Conservation (phyloP, 192 early-diverging fungal genomes). For the Rhizophagus sp. region DNA sequence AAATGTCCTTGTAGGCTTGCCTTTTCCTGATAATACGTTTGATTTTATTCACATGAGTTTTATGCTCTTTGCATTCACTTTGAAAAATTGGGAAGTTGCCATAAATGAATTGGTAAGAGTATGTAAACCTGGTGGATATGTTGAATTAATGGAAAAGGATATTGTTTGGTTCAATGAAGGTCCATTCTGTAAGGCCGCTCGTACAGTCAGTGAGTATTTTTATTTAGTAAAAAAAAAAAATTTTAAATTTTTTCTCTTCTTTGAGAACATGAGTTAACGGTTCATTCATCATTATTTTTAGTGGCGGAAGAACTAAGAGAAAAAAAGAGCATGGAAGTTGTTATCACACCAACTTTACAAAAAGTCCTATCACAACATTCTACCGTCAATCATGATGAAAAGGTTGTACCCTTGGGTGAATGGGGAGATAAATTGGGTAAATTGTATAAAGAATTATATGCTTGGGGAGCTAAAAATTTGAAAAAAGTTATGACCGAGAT, state of each 20-base stretch:
- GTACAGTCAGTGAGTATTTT: not conserved
- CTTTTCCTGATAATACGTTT: slow-evolving; percentile 45
- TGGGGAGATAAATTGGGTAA: slow-evolving; percentile 13
- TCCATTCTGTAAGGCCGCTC: not conserved
- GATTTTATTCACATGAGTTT: slow-evolving; percentile 46
- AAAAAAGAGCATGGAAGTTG: not conserved
- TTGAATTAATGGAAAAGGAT: slow-evolving; percentile 40
- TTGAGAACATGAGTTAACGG: not conserved
- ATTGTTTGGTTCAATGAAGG: slow-evolving; percentile 12
- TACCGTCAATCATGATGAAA: not conserved
- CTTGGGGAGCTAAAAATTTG: slow-evolving; percentile 6
- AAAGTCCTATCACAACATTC: not conserved
- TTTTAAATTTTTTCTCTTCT: not conserved
- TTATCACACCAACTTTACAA: not conserved
- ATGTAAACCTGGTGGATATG: slow-evolving; percentile 42
- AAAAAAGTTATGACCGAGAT: not conserved
- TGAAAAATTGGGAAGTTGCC: slow-evolving; percentile 40
- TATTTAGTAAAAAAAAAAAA: too few relatives aligned
- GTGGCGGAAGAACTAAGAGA: not conserved
- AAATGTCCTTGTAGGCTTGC: slow-evolving; percentile 41
- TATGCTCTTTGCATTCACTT: slow-evolving; percentile 37
- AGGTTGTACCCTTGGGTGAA: not conserved
- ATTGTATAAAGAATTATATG: slow-evolving; percentile 7
- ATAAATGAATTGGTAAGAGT: slow-evolving; percentile 36
- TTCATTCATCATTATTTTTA: not conserved